Evolutionary conservation across 2,329 filamentous ascomycete species (phyloP).

Genomic region (Pezicula carpinea): DNA sequence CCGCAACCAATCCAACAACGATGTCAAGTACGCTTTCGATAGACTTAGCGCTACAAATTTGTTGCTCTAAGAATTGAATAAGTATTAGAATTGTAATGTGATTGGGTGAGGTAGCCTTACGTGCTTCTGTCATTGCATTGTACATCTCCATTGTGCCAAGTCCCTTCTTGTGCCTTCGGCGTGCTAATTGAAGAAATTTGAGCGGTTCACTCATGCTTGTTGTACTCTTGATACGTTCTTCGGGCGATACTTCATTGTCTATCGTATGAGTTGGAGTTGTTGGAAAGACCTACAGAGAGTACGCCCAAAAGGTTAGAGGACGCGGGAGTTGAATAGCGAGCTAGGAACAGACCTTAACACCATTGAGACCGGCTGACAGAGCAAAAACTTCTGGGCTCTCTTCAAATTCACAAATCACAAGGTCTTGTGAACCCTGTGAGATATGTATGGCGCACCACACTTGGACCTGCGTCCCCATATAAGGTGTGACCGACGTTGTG

Average conservation of each 20-base stretch:
- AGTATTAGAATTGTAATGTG: too few relatives aligned
- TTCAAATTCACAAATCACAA: constrained; percentile 21
- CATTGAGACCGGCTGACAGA: constrained; percentile 6
- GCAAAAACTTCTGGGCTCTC: constrained; percentile 10
- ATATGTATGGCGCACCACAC: constrained; percentile 13
- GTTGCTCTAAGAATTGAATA: constrained; percentile 4
- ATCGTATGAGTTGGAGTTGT: constrained; percentile 7
- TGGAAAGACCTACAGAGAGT: constrained; percentile 5
- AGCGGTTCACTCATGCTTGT: constrained; percentile 13
- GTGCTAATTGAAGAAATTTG: constrained; percentile 11
- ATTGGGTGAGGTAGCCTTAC: too few relatives aligned
- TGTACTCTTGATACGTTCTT: constrained; percentile 11
- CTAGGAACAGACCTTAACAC: constrained; percentile 7
- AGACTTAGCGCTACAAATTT: constrained; percentile 10
- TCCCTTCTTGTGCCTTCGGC: constrained; percentile 9
- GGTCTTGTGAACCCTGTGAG: constrained; percentile 4
- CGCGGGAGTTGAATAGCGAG: constrained; percentile 4
- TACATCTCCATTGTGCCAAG: constrained; percentile 20
- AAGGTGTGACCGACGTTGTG: constrained; percentile 13
- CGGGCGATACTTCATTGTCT: constrained; percentile 8
- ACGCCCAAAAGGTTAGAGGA: background rate
- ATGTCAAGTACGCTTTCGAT: constrained; percentile 14
- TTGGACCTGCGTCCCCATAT: constrained; percentile 9
- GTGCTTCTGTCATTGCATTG: constrained; percentile 17
- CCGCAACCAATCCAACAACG: constrained; percentile 18